These are phyloP conservation scores for Dipodascus geniculatus DNA, from an alignment of 805 yeast genomes.

Conservation along the genomic window DNA sequence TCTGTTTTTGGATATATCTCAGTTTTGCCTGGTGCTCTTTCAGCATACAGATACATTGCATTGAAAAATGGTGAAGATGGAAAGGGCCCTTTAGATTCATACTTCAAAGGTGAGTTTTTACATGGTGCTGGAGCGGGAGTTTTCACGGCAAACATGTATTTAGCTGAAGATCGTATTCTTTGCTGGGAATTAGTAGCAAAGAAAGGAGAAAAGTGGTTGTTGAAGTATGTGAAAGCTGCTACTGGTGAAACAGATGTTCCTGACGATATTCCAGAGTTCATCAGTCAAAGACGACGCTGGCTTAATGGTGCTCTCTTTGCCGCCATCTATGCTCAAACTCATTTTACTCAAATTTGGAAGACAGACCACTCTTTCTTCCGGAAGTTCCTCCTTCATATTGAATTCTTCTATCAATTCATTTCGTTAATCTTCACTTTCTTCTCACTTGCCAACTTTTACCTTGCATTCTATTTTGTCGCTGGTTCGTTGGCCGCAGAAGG, in stretches of 20 bases:
- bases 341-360: slow-evolving; percentile 78
- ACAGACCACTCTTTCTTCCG: slow-evolving; percentile 77
- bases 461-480: slow-evolving; percentile 86
- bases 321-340: slow-evolving; percentile 77
- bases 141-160: slow-evolving; percentile 91
- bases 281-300: slow-evolving; percentile 97
- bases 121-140: slow-evolving; percentile 58
- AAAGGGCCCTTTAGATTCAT: slow-evolving; percentile 80
- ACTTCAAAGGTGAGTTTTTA: slow-evolving; percentile 76
- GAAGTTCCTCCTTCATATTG: slow-evolving; percentile 71
- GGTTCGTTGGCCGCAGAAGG: slow-evolving; percentile 56
- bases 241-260: slow-evolving; percentile 97
- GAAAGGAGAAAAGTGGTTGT: slow-evolving; percentile 72
- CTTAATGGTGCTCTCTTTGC: slow-evolving; percentile 96
- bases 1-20: slow-evolving; percentile 86
- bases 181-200: slow-evolving; percentile 96
- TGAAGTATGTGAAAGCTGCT: slow-evolving; percentile 85
- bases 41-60: slow-evolving; percentile 88
- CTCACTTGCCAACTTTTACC: slow-evolving; percentile 80
- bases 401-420: slow-evolving; percentile 78
- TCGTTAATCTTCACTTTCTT: slow-evolving; percentile 81
- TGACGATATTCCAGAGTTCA: slow-evolving; percentile 85
- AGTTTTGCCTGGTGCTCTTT: slow-evolving; percentile 90
- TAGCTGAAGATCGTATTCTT: slow-evolving; percentile 92
- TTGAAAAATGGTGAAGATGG: slow-evolving; percentile 78